Evolutionary conservation across 768 basidiomycete species (phyloP).

Genomic region (Leccinum aurantiacum): DNA sequence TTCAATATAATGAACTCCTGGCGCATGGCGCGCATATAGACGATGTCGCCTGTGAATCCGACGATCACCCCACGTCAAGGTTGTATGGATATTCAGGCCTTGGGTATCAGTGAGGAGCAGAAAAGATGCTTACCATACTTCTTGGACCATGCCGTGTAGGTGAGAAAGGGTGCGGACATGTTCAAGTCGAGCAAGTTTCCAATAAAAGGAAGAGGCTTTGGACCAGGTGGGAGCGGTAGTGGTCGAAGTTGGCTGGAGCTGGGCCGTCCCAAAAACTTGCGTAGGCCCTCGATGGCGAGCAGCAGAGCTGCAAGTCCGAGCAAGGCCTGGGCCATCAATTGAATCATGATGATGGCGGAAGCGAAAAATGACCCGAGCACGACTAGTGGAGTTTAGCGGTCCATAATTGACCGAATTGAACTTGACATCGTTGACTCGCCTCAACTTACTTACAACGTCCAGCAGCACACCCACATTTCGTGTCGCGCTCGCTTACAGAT

Average conservation of each 20-base stretch:
- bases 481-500: too few relatives aligned
- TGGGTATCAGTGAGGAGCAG: not conserved
- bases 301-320: not conserved
- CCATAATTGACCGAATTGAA: too few relatives aligned
- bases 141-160: not conserved
- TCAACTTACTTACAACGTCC: too few relatives aligned
- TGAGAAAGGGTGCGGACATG: not conserved
- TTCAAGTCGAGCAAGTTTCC: not conserved
- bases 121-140: not conserved
- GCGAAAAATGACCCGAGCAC: too few relatives aligned
- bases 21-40: not conserved
- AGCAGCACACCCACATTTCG: too few relatives aligned
- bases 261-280: not conserved
- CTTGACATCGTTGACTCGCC: too few relatives aligned
- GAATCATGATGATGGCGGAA: not conserved
- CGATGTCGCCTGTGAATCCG: not conserved
- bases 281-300: not conserved
- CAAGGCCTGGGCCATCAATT: not conserved
- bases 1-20: not conserved
- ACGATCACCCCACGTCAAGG: not conserved
- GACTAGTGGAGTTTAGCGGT: too few relatives aligned
- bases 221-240: not conserved
- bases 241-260: not conserved
- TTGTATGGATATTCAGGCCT: not conserved
- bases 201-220: not conserved